Base-by-base conservation (phyloP, 2,329 filamentous ascomycete genomes). In the Pseudocercospora fijiensis region DNA sequence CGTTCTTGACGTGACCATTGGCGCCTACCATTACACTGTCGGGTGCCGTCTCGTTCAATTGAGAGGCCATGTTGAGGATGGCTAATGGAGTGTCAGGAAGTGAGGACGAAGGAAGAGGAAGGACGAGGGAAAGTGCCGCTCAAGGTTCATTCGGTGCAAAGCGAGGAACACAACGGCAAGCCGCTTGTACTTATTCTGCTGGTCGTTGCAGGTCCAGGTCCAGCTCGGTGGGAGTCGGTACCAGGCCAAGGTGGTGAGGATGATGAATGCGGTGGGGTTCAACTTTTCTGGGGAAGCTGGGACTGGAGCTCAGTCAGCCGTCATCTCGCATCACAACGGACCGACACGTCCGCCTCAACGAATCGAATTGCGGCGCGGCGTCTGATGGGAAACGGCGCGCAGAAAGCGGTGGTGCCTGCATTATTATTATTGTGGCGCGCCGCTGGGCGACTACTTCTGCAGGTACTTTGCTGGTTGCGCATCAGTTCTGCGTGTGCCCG, bases 1-100 rank as follows among this genome's bases (percentile, higher is more conserved):
- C 90, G 57, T 84, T 86, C 57, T 88, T 84, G 51, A 87, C 77
- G 55, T 84, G 78, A 57, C 83, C 78, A 64, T 79, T 80, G 81
- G 78, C 64, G 80, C 79, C 43, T 73, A 41, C 74, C 67, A 72
- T 71, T 60, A 82, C 72, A 62, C 78, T 79, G 73, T 82, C 81
- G 49, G 75, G 75, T 41, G 81, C 80, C 49, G 76, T 73, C 65
- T 78, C 74, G 74, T 81, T 82, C 70, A 81, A 73, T 61, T 73
- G 65, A 63, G 77, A 75, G 75, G 77, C 77, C 60, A 20, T 67
- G 74, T 24, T 49, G 45, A 11, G 18, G 45, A 20, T 49, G 45
- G 18, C 20, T 49, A 10, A 13, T 22, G 45, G 22, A 13, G 10
- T 18, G 18, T 18, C 7, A 41, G 37, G 16, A 41, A 18, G 37